Evolutionary conservation across 345 rosid species (phyloP).

Genomic region (Euphorbia pulcherrima): DNA sequence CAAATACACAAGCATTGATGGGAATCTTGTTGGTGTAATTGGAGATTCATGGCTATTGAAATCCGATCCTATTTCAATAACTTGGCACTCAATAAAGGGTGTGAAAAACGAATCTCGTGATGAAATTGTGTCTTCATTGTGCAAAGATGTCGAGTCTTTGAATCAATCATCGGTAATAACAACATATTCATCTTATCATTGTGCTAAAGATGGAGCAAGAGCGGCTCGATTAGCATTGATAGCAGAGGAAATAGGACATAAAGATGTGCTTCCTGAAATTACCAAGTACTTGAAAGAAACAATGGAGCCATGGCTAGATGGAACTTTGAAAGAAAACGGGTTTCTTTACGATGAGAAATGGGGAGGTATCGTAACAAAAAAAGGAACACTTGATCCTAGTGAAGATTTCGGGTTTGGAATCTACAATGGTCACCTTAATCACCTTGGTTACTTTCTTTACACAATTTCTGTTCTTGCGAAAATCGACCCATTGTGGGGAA

Average conservation of each 20-base stretch:
- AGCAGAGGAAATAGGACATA: slow-evolving; percentile 67
- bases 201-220: slow-evolving; percentile 73
- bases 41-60: slow-evolving; percentile 77
- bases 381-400: slow-evolving; percentile 54
- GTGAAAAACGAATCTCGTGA: slow-evolving; percentile 39
- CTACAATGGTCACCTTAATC: slow-evolving; percentile 78
- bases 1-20: slow-evolving; percentile 70
- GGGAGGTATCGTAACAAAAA: slow-evolving; percentile 83
- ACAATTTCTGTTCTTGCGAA: slow-evolving; percentile 82
- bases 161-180: slow-evolving; percentile 37
- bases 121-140: slow-evolving; percentile 61
- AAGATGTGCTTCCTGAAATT: slow-evolving; percentile 62
- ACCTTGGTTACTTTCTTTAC: slow-evolving; percentile 82
- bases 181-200: slow-evolving; percentile 64
- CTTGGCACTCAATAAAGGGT: slow-evolving; percentile 89
- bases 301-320: slow-evolving; percentile 86
- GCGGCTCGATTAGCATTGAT: slow-evolving; percentile 88
- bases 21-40: slow-evolving; percentile 75
- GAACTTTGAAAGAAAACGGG: slow-evolving; percentile 65
- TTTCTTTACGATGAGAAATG: slow-evolving; percentile 73
- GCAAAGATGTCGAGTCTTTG: slow-evolving; percentile 60
- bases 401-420: slow-evolving; percentile 86
- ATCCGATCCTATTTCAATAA: slow-evolving; percentile 55
- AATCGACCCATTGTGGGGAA: slow-evolving; percentile 82
- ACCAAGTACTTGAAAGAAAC: slow-evolving; percentile 62